These are phyloP conservation scores for Bothriochloa decipiens DNA, from an alignment of 176 grass and related monocot genomes.

Conservation along the genomic window DNA sequence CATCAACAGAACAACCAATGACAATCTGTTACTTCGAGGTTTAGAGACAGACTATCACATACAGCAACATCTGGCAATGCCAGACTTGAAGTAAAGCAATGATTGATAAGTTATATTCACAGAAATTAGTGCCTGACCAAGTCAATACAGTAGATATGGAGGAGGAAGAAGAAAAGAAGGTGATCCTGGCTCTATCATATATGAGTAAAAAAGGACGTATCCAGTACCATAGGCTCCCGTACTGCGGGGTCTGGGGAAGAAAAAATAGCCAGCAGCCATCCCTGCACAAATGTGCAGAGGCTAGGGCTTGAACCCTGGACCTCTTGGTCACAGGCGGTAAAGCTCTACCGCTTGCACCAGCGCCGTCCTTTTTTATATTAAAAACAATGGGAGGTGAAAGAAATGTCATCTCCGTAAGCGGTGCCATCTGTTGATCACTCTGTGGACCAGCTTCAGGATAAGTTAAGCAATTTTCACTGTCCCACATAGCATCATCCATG, in stretches of 20 bases:
- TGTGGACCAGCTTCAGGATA: conserved; percentile 36
- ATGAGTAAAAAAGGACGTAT: no score
- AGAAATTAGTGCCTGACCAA: conserved; percentile 60
- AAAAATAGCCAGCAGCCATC: no score
- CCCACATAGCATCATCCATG: conserved; percentile 41
- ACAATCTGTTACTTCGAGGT: conserved; percentile 42
- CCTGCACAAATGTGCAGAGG: no score
- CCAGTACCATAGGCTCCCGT: no score
- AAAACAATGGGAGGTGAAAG: conserved; percentile 56
- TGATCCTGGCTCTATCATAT: conserved; percentile 1
- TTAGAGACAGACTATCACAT: not conserved
- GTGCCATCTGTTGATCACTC: conserved; percentile 35
- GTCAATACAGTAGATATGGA: conserved; percentile 42
- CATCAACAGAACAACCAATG: conserved; percentile 33
- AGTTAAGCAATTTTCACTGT: conserved; percentile 55
- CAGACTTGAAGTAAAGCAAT: conserved; percentile 42
- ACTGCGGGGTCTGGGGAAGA: no score
- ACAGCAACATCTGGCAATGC: conserved; percentile 38
- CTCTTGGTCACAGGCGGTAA: no score
- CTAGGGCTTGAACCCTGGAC: no score
- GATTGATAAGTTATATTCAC: conserved; percentile 70
- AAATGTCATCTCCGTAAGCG: conserved; percentile 41
- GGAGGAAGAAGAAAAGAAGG: conserved; percentile 2
- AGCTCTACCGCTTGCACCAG: no score
- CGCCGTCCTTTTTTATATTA: conserved; percentile 51